A percentile compares a stretch with the other conserved stretches of the same genome.
phyloP scores from a whole-genome alignment of 768 basidiomycete species.

The Termitomyces sp. region DNA sequence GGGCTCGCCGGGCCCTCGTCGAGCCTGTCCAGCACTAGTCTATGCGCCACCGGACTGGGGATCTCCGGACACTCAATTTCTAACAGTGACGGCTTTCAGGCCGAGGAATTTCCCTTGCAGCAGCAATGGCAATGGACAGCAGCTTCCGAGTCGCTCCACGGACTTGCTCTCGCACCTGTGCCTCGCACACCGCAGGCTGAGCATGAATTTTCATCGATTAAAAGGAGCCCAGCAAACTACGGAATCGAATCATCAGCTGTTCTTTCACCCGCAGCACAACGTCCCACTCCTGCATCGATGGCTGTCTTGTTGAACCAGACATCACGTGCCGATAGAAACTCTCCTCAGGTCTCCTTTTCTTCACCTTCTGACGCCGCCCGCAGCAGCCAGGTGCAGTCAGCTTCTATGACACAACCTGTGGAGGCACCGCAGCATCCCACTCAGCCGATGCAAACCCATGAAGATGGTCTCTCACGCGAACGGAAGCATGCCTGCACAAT shows the following conservation, averaged over 20 bases:
- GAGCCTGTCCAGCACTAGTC: conserved; percentile 25
- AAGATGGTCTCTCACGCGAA: conserved; percentile 44
- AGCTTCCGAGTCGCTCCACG: conserved; percentile 20
- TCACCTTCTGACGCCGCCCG: not conserved
- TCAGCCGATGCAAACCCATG: conserved; percentile 1
- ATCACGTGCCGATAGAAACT: conserved; percentile 24
- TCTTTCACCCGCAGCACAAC: conserved; percentile 31
- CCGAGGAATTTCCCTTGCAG: conserved; percentile 33
- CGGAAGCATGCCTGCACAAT: conserved; percentile 76
- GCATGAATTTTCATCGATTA: conserved; percentile 21
- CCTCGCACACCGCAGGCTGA: conserved; percentile 18
- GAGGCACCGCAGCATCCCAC: conserved; percentile 1
- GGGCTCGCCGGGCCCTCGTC: conserved; percentile 23
- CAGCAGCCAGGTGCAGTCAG: not conserved
- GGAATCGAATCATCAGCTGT: conserved; percentile 16
- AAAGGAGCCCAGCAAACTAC: conserved; percentile 16
- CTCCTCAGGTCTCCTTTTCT: conserved; percentile 10
- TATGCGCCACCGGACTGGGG: conserved; percentile 40
- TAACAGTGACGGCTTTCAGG: conserved; percentile 20
- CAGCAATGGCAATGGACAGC: conserved; percentile 20
- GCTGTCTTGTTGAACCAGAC: conserved; percentile 35
- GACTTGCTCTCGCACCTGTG: conserved; percentile 25
- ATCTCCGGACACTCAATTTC: conserved; percentile 28
- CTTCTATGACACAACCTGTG: conserved; percentile 1
- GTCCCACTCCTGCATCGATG: conserved; percentile 45